phyloP scores from a whole-genome alignment of 768 basidiomycete genomes.

The Naganishia friedmannii region DNA sequence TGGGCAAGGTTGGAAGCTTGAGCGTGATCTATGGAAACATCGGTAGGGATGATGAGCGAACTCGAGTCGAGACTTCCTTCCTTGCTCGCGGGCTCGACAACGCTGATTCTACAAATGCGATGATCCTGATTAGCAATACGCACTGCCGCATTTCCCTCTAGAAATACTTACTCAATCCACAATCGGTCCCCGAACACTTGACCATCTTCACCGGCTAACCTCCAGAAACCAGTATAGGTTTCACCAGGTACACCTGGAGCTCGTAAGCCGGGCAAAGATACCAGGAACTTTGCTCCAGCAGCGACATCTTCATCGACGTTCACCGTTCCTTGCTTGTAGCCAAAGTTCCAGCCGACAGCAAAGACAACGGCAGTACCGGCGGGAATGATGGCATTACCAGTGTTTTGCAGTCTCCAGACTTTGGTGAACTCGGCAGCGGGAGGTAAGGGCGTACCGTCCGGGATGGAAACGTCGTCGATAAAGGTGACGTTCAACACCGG shows the following conservation, averaged over 20 bases:
- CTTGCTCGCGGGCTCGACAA: slow-evolving; percentile 31
- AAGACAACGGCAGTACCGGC: slow-evolving; percentile 28
- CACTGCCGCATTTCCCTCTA: background rate
- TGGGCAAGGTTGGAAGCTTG: background rate
- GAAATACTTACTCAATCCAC: slow-evolving; percentile 40
- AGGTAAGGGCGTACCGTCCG: slow-evolving; percentile 45
- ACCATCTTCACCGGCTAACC: slow-evolving; percentile 44
- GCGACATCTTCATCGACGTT: slow-evolving; percentile 35
- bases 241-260: slow-evolving; percentile 40
- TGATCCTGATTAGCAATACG: background rate
- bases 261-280: slow-evolving; percentile 37
- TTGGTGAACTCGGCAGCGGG: slow-evolving; percentile 51
- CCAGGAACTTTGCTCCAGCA: slow-evolving; percentile 39
- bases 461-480: slow-evolving; percentile 48
- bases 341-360: slow-evolving; percentile 44
- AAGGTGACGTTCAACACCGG: slow-evolving; percentile 42
- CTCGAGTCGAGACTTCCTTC: slow-evolving; percentile 38
- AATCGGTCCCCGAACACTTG: slow-evolving; percentile 44
- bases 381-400: slow-evolving; percentile 34
- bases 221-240: slow-evolving; percentile 42
- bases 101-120: slow-evolving; percentile 33
- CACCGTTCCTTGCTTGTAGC: slow-evolving; percentile 30
- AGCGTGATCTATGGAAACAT: slow-evolving; percentile 23
- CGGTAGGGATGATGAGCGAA: slow-evolving; percentile 43
- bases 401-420: slow-evolving; percentile 50